Percentiles rank a stretch among this genome's conserved stretches.
These are phyloP conservation scores for Hypoxylon crocopeplum DNA, from an alignment of 495 filamentous ascomycete species.

Conservation along the genomic window DNA sequence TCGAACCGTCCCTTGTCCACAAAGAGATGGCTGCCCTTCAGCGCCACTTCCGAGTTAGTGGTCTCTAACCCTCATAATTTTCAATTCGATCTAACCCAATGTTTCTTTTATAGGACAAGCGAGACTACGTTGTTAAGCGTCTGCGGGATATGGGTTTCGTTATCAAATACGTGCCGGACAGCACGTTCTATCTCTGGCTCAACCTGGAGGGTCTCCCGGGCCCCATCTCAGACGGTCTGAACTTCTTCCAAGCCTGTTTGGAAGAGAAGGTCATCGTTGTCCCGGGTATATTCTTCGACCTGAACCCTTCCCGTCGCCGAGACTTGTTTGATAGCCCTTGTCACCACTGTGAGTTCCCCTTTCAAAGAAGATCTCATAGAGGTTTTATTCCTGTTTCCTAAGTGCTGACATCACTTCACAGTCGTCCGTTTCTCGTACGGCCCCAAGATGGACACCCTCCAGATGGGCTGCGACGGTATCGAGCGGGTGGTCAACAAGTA, in stretches of 20 bases:
- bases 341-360: conserved; percentile 69
- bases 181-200: conserved; percentile 86
- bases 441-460: conserved; percentile 84
- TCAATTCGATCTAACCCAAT: background rate
- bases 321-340: conserved; percentile 95
- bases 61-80: background rate
- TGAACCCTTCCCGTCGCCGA: conserved; percentile 87
- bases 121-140: conserved; percentile 83
- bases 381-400: background rate
- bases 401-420: conserved; percentile 17
- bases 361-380: background rate
- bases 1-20: conserved; percentile 79
- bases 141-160: conserved; percentile 85
- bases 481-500: conserved; percentile 80
- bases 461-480: conserved; percentile 87
- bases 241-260: conserved; percentile 94
- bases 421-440: conserved; percentile 90
- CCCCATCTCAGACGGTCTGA: conserved; percentile 86
- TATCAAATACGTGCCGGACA: conserved; percentile 78
- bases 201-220: conserved; percentile 67
- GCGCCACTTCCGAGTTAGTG: conserved; percentile 70
- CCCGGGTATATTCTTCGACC: conserved; percentile 89
- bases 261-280: conserved; percentile 95
- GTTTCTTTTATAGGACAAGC: conserved; percentile 64
- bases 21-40: conserved; percentile 92